Evolutionary conservation across 768 basidiomycete genomes (phyloP).

Genomic region (Naematelia aurantialba): DNA sequence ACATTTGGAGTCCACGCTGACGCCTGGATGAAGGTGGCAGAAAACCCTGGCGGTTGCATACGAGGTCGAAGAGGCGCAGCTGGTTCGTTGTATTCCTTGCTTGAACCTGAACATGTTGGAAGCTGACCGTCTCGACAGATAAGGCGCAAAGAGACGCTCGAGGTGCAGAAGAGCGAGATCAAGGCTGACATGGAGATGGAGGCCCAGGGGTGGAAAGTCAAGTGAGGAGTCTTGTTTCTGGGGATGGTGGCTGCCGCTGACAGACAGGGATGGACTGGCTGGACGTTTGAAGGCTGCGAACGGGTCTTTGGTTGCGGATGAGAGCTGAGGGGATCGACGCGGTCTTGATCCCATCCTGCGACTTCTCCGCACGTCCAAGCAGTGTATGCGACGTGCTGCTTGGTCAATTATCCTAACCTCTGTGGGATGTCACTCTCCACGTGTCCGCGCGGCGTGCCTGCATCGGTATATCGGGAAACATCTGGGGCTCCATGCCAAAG

Average conservation of each 20-base stretch:
- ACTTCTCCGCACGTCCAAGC: too few species aligned
- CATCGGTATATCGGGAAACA: too few species aligned
- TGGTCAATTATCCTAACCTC: too few species aligned
- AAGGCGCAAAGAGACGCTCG: neutral
- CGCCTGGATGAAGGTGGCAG: conserved; percentile 25
- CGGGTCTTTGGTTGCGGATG: neutral
- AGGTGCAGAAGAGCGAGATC: neutral
- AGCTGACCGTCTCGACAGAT: neutral
- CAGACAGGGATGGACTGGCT: neutral
- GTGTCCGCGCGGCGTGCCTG: too few species aligned
- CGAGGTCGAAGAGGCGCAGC: conserved; percentile 21
- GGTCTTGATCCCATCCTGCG: too few species aligned
- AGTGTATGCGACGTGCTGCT: too few species aligned
- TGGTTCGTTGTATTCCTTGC: conserved; percentile 19
- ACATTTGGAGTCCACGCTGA: too few species aligned
- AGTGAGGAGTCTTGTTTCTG: neutral
- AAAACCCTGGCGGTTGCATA: conserved; percentile 22
- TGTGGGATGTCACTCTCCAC: too few species aligned
- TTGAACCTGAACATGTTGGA: neutral
- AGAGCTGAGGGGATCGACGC: too few species aligned
- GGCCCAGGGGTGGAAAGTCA: neutral
- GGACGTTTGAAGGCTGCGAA: neutral
- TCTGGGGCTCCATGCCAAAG: too few species aligned
- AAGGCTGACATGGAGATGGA: neutral
- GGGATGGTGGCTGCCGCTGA: neutral